Conservation (phyloP, 2,329 filamentous ascomycete species). For the Talaromyces sp. region DNA sequence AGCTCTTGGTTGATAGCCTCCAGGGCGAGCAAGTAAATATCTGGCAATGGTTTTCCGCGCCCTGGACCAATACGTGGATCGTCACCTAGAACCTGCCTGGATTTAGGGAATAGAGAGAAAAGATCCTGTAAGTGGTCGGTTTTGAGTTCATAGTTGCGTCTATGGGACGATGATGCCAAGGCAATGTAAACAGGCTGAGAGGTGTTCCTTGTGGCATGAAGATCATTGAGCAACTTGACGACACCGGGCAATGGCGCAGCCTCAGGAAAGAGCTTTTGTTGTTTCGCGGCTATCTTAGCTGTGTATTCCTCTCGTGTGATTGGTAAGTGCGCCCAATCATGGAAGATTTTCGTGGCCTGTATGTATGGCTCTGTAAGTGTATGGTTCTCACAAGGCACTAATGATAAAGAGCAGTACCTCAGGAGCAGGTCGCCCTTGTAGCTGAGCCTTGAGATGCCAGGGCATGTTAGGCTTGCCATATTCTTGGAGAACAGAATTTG, state of each 20-base stretch:
- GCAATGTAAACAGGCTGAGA: constrained; percentile 65
- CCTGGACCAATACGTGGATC: constrained; percentile 71
- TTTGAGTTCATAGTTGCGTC: constrained; percentile 70
- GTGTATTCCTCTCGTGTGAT: constrained; percentile 66
- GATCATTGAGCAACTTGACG: constrained; percentile 54
- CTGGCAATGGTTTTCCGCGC: constrained; percentile 87
- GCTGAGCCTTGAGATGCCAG: constrained; percentile 87
- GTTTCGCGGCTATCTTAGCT: constrained; percentile 56
- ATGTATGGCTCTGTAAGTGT: neutral
- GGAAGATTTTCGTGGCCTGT: constrained; percentile 58
- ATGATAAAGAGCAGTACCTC: constrained; percentile 34
- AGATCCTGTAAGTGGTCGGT: constrained; percentile 52
- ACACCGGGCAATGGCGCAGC: constrained; percentile 78
- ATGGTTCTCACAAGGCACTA: neutral
- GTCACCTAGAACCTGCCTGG: constrained; percentile 78
- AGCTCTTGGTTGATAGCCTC: constrained; percentile 75
- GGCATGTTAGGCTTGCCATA: constrained; percentile 72
- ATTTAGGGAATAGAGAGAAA: constrained; percentile 57
- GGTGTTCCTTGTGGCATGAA: constrained; percentile 30
- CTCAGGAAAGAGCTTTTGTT: constrained; percentile 65
- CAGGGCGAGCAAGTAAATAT: constrained; percentile 87
- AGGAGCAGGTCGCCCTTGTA: constrained; percentile 63
- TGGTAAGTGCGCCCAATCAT: constrained; percentile 80
- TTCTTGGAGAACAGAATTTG: constrained; percentile 73
- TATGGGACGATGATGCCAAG: constrained; percentile 74